Conservation (phyloP, 176 grass and related monocot genomes). For the Oryza glaberrima region DNA sequence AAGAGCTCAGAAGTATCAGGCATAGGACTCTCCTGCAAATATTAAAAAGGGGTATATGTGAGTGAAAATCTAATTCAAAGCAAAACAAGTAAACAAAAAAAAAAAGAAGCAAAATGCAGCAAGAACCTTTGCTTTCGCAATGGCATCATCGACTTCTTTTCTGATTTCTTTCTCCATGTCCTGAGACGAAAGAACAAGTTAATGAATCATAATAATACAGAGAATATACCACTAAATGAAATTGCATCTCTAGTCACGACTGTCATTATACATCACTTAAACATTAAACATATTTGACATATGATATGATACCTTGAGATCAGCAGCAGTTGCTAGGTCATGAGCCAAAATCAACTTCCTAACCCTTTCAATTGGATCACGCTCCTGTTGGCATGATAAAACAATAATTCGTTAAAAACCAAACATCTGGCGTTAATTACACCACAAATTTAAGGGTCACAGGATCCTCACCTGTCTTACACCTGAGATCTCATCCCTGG, state of each 20-base stretch:
- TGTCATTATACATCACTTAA: neutral
- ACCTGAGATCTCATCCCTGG: conserved; percentile 91
- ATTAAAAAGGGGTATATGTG: conserved; percentile 31
- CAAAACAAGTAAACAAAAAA: neutral
- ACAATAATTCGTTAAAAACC: conserved; percentile 11
- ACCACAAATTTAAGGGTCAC: conserved; percentile 23
- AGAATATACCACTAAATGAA: neutral
- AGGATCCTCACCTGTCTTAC: conserved; percentile 73
- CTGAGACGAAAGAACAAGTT: conserved; percentile 49
- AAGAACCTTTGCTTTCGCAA: conserved; percentile 87
- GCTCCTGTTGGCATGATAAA: conserved; percentile 61
- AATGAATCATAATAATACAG: neutral
- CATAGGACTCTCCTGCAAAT: conserved; percentile 86
- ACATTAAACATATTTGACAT: neutral
- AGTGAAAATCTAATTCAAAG: conserved; percentile 35
- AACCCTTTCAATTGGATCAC: conserved; percentile 92
- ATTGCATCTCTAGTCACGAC: neutral
- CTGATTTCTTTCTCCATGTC: conserved; percentile 93
- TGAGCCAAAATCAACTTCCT: conserved; percentile 87
- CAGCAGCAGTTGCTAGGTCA: conserved; percentile 71
- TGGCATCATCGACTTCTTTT: conserved; percentile 84
- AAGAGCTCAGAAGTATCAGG: conserved; percentile 88
- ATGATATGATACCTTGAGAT: conserved; percentile 77
- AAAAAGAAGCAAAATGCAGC: conserved; percentile 10
- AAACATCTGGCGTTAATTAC: neutral